Conservation (phyloP, 2,329 filamentous ascomycete species). For the Akanthomyces lecanii region DNA sequence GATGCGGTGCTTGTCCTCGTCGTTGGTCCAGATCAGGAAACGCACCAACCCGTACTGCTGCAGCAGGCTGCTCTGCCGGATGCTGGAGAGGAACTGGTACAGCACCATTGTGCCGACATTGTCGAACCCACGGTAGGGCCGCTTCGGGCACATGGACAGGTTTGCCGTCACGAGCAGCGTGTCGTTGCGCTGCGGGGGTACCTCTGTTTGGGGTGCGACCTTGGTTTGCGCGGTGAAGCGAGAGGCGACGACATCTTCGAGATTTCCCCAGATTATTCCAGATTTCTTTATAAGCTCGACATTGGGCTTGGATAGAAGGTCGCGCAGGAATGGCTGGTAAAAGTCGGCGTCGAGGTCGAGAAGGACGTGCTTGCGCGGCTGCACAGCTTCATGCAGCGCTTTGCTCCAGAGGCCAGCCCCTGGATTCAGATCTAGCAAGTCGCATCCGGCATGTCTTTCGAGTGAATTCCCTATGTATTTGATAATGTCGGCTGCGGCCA, state of each 20-base stretch:
- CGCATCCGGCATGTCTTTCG: conserved; percentile 68
- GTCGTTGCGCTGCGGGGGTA: conserved; percentile 56
- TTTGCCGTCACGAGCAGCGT: conserved; percentile 71
- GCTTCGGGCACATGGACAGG: conserved; percentile 51
- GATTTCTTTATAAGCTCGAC: conserved; percentile 51
- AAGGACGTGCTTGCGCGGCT: conserved; percentile 78
- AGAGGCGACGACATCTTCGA: conserved; percentile 47
- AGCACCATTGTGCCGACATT: conserved; percentile 56
- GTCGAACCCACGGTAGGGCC: conserved; percentile 46
- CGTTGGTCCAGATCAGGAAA: conserved; percentile 68
- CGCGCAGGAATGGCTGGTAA: conserved; percentile 58
- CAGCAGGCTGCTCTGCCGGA: conserved; percentile 57
- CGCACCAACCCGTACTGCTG: conserved; percentile 76
- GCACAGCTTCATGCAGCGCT: conserved; percentile 67
- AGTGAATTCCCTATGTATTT: conserved; percentile 66
- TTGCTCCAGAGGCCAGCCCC: conserved; percentile 74
- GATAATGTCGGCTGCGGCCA: conserved; percentile 59
- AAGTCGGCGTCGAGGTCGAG: conserved; percentile 64
- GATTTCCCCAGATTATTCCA: conserved; percentile 57
- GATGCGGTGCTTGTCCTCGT: conserved; percentile 53
- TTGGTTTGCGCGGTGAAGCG: conserved; percentile 52
- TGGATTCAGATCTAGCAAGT: conserved; percentile 83
- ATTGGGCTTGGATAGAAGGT: conserved; percentile 48
- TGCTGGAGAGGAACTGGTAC: conserved; percentile 57
- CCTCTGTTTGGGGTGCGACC: conserved; percentile 31